Evolutionary conservation across 1,139 yeast species (phyloP), one percentile per base, ranked within the genome.

Genomic region (Suhomyces maxii): DNA sequence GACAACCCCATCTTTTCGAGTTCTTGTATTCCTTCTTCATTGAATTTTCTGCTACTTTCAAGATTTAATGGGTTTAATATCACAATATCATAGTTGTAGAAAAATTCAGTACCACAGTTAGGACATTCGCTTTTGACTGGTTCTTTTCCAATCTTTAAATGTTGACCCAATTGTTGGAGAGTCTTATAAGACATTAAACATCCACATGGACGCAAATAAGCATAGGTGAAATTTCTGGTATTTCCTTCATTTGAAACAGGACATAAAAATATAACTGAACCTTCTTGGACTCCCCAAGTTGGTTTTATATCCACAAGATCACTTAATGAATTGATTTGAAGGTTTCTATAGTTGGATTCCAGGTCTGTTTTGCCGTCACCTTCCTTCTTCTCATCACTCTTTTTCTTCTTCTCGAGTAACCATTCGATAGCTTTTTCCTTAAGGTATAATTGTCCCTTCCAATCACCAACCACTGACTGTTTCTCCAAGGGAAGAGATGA

Each of bases 391-490:
- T 28, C 57, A 53, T 37, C 65, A 68, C n/a, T 58, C 57, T 28
- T 54, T 49, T 26, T 64, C 36, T 39, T 45, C 12, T 67, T 68
- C 26, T 68, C 68, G 3, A 86, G 61, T 13, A 87, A 60, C 60
- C 77, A 74, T 56, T 84, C 86, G 11, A 90, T 56, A 0, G 88
- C 63, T 34, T 84, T 69, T 51, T 86, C 90, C 54, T 87, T 88
- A 53, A 83, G 79, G 61, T 80, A 87, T n/a, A 90, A 58, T 33
- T 71, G 63, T 0, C 97, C 97, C 48, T 68, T 69, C 59, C 74
- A 85, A 64, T 89, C 97, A 30, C 90, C 80, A 7, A 86, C 88
- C 3, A 89, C 69, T 6, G 49, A 40, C 7, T 39, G 33, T 2
- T 37, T 18, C 41, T 39, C 32, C 8, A 73, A 53, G 1, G 71